These are phyloP conservation scores for Nemania abortiva DNA, from an alignment of 2,329 filamentous ascomycete genomes.

Conservation along the genomic window DNA sequence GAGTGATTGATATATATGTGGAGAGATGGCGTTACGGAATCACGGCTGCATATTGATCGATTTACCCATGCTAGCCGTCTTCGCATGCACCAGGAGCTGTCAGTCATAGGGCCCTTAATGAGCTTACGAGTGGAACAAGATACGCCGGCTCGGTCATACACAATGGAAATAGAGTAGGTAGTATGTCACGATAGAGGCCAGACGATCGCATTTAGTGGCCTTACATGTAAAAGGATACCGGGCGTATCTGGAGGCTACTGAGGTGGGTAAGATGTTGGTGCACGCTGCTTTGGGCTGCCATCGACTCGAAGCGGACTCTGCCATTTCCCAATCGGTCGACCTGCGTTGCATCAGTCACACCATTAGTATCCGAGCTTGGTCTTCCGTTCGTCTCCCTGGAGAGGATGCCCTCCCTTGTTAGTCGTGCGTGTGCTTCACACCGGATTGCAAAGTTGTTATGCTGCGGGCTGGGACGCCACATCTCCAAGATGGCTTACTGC, in stretches of 20 bases:
- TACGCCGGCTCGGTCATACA: conserved; percentile 14
- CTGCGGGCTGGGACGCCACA: conserved; percentile 22
- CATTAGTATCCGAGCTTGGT: conserved; percentile 8
- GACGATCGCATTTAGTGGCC: conserved; percentile 20
- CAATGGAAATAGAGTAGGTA: background rate
- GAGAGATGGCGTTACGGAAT: background rate
- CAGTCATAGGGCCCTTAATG: conserved; percentile 32
- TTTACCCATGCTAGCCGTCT: conserved; percentile 24
- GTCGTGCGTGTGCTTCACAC: background rate
- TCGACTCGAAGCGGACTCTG: conserved; percentile 29
- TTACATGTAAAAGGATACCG: conserved; percentile 4
- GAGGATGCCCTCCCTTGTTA: background rate
- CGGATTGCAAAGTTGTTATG: conserved; percentile 1
- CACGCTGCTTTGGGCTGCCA: conserved; percentile 26
- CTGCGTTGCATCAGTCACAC: conserved; percentile 27
- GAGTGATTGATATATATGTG: background rate
- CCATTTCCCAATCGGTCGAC: conserved; percentile 34
- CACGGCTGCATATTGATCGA: conserved; percentile 12
- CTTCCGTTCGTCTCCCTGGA: background rate
- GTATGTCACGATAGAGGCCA: conserved; percentile 12
- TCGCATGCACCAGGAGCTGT: conserved; percentile 29
- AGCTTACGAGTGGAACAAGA: background rate
- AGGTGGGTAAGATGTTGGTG: conserved; percentile 6
- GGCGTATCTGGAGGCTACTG: conserved; percentile 1
- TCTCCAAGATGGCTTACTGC: background rate